A percentile compares a stretch with the other conserved stretches of the same genome.
Conservation (phyloP, 257 asterid genomes). For the Ajuga chamaepitys region DNA sequence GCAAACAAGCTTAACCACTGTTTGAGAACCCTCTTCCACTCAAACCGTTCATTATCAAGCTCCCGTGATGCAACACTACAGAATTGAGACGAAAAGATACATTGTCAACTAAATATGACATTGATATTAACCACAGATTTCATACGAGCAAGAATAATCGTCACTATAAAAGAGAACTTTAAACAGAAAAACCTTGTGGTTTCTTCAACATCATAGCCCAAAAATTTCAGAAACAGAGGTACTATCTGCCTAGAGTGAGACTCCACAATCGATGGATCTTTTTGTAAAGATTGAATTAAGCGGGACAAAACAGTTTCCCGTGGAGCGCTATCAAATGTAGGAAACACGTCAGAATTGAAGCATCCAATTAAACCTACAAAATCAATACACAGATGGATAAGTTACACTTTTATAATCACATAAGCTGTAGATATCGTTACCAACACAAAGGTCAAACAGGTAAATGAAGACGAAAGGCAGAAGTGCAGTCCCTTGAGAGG, state of each 20-base stretch:
- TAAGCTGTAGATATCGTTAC: neutral
- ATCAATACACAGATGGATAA: conserved; percentile 12
- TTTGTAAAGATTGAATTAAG: conserved; percentile 66
- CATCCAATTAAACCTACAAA: conserved; percentile 59
- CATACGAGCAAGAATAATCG: conserved; percentile 4
- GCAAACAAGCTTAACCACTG: conserved; percentile 81
- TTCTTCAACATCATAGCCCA: conserved; percentile 58
- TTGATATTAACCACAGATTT: neutral
- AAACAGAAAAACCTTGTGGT: conserved; percentile 38
- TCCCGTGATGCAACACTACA: conserved; percentile 45
- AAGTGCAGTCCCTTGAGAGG: conserved; percentile 2
- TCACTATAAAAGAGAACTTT: neutral
- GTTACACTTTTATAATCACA: neutral
- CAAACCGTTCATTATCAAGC: conserved; percentile 48
- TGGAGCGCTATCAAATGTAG: conserved; percentile 51
- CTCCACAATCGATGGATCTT: conserved; percentile 60
- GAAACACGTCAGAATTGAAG: conserved; percentile 36
- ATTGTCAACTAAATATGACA: conserved; percentile 7
- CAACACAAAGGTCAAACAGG: conserved; percentile 1
- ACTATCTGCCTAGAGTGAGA: conserved; percentile 58
- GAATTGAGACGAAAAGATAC: conserved; percentile 7
- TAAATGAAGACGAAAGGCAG: neutral
- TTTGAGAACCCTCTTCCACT: conserved; percentile 61
- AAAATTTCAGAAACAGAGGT: conserved; percentile 72
- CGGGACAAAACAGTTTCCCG: conserved; percentile 41